A percentile compares a stretch with the other conserved stretches of the same genome.
These are phyloP conservation scores for Daedalea quercina DNA, from an alignment of 768 basidiomycete genomes.

Conservation along the genomic window DNA sequence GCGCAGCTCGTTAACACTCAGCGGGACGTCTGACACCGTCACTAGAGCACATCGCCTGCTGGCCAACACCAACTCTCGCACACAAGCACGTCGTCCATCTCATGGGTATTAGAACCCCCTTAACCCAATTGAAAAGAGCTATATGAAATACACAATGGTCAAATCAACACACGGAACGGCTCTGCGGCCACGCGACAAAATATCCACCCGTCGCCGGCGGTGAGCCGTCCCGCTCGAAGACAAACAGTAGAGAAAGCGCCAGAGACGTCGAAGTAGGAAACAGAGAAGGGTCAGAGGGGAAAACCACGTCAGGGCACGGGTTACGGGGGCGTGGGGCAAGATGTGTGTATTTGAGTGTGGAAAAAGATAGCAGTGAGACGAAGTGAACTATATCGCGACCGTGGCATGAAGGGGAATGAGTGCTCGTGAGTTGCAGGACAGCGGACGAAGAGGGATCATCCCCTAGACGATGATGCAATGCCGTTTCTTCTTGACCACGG, in stretches of 20 bases:
- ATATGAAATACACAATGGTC: constrained; percentile 28
- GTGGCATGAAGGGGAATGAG: constrained; percentile 20
- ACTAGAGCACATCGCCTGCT: too few species aligned
- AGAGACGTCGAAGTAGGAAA: not conserved
- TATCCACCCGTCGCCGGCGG: not conserved
- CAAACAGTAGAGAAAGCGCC: not conserved
- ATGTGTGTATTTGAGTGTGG: constrained; percentile 5
- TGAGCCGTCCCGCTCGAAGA: constrained; percentile 12
- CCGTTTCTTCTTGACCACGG: constrained; percentile 73
- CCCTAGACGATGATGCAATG: constrained; percentile 83
- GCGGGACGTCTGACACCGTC: too few species aligned
- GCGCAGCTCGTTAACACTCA: too few species aligned
- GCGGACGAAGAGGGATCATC: constrained; percentile 10
- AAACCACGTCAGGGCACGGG: not conserved
- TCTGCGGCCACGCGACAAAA: not conserved
- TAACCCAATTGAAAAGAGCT: constrained; percentile 26
- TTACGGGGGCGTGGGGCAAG: not conserved
- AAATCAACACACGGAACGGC: constrained; percentile 3
- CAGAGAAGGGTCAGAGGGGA: not conserved
- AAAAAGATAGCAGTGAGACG: constrained; percentile 1
- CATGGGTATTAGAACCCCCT: constrained; percentile 30
- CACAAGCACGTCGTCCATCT: constrained; percentile 13
- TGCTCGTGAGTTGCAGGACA: constrained; percentile 9
- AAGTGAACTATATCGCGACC: constrained; percentile 19
- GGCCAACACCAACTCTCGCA: too few species aligned